Base-by-base conservation (phyloP, 768 basidiomycete species). In the Tylopilus cervinicoccineus region DNA sequence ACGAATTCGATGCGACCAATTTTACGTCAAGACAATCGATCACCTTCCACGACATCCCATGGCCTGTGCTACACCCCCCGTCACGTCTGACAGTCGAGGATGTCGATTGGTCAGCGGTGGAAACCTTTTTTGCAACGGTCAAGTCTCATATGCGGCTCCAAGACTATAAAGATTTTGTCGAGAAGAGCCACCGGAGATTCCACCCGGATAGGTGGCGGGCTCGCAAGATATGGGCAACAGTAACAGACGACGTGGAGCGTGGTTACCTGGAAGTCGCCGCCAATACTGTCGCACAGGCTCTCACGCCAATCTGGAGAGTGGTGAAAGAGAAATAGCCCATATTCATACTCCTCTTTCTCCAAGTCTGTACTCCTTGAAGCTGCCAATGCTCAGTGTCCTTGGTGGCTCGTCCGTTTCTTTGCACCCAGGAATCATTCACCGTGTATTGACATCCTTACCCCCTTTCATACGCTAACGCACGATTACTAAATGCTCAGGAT, bases 191-290 rank as follows among this genome's bases (percentile, higher is more conserved):
- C 57, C 75, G 79, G 33, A 70, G 87, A 43, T 91, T 89, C 63
- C 90, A 90, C 56, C 86, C 87, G 2, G 88, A 91, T 64, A 70
- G 85, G 51, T 93, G 87, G 89, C 72, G 81, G 36, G 80, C 84
- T 26, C 73, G 84, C 34, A 78, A 78, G 24, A 67, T 90, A 29
- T 72, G 86, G 59, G 71, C 71, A 49, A 77, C 77, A 39, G 74
- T 86, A 39, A 56, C 62, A 20, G 81, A 86, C 50, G 81, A 81
- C 40, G 67, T 73, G 38, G 76, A 81, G 58, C 74, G 79, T 52
- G 72, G 71, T 32, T 81, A 74, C 54, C 65, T 84, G 54, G 85
- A 83, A 64, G 84, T 88, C 45, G 86, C 86, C 74, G 68, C 76
- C 26, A 88, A 79, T 54, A 86, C 79, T 20, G 86, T 86, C 2